phyloP scores from a whole-genome alignment of 768 basidiomycete genomes.

The Exidia glandulosa region DNA sequence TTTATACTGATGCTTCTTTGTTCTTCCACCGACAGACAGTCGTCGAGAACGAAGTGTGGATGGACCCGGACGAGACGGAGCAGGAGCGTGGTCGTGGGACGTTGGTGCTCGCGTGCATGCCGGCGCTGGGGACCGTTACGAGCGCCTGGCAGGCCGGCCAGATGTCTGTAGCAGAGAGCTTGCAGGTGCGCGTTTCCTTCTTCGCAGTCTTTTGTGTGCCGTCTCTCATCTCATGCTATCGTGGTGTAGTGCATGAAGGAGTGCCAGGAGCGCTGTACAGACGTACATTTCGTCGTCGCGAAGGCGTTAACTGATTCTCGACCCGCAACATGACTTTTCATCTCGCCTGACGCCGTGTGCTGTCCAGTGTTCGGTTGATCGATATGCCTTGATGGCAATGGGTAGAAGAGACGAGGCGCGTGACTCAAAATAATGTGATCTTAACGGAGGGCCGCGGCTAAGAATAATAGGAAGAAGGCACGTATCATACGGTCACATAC shows the following conservation, averaged over 20 bases:
- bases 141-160: constrained; percentile 79
- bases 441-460: too few species aligned
- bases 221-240: constrained; percentile 3
- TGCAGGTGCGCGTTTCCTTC: constrained; percentile 38
- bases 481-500: too few species aligned
- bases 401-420: too few species aligned
- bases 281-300: constrained; percentile 66
- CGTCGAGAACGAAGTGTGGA: constrained; percentile 47
- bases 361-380: too few species aligned
- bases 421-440: too few species aligned
- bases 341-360: neutral
- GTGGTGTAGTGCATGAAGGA: constrained; percentile 48
- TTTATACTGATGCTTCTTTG: neutral
- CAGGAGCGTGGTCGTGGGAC: constrained; percentile 43
- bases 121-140: constrained; percentile 74
- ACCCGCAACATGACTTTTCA: neutral
- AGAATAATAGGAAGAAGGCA: too few species aligned
- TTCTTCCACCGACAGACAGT: constrained; percentile 45
- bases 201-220: neutral
- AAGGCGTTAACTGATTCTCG: constrained; percentile 36
- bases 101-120: constrained; percentile 77
- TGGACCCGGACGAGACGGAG: constrained; percentile 77
- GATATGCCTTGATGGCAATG: too few species aligned
- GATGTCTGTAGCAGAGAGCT: constrained; percentile 39
- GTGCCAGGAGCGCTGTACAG: constrained; percentile 60